Evolutionary conservation across 108 stramenopile species (phyloP).

Genomic region (Cyclostephanos tholiformis): DNA sequence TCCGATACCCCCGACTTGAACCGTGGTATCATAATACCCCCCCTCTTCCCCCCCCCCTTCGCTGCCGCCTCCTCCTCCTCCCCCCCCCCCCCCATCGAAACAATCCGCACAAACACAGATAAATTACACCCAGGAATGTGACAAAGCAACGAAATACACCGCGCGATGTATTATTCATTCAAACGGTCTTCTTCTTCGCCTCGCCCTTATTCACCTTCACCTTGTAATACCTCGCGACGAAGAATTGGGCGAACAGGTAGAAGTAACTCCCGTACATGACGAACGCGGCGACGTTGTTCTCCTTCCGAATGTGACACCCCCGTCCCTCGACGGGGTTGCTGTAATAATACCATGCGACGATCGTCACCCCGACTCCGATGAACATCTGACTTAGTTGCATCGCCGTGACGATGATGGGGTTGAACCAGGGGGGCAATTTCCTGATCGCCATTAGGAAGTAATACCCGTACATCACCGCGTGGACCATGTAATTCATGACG

Average conservation of each 20-base stretch:
- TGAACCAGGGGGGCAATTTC: constrained; percentile 79
- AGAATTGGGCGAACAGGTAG: constrained; percentile 89
- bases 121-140: too few species aligned
- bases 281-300: constrained; percentile 87
- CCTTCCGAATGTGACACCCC: constrained; percentile 64
- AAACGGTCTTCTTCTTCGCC: constrained; percentile 44
- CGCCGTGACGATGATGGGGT: constrained; percentile 86
- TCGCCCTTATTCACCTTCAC: constrained; percentile 53
- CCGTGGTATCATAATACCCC: too few species aligned
- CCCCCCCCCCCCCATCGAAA: not conserved
- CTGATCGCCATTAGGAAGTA: constrained; percentile 94
- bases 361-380: constrained; percentile 82
- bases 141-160: too few species aligned
- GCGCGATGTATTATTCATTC: not conserved
- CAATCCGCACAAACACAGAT: not conserved
- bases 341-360: constrained; percentile 72
- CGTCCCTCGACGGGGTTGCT: constrained; percentile 38
- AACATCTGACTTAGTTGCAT: constrained; percentile 95
- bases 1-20: too few species aligned
- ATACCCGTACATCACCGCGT: constrained; percentile 99
- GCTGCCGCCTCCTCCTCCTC: not conserved
- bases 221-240: constrained; percentile 75
- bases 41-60: too few species aligned
- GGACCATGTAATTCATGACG: constrained; percentile 99
- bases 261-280: constrained; percentile 92